Percentiles rank a stretch among this genome's conserved stretches.
These are phyloP conservation scores for Phytophthora multivora DNA, from an alignment of 352 stramenopile species.

Conservation along the genomic window DNA sequence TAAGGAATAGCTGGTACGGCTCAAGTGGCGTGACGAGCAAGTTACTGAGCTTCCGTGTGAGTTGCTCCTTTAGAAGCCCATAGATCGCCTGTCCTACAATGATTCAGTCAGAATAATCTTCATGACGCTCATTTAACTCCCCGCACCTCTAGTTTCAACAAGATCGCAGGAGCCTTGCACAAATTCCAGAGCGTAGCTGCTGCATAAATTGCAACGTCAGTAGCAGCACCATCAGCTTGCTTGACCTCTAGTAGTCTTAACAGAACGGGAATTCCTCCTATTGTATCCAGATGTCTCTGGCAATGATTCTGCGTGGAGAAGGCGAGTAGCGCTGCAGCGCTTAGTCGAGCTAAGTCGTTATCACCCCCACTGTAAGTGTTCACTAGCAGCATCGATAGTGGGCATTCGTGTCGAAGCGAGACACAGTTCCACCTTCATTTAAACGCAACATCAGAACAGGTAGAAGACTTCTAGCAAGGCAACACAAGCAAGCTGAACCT, in stretches of 20 bases:
- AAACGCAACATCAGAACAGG: no score
- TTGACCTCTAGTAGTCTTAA: slow-evolving; percentile 50
- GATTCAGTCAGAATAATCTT: slow-evolving; percentile 1
- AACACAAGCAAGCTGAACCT: slow-evolving; percentile 26
- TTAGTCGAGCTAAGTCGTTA: slow-evolving; percentile 43
- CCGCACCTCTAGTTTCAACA: slow-evolving; percentile 72
- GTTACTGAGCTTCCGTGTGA: slow-evolving; percentile 59
- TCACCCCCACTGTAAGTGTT: slow-evolving; percentile 36
- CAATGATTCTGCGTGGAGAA: slow-evolving; percentile 79
- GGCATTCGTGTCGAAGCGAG: slow-evolving; percentile 73
- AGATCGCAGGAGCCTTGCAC: slow-evolving; percentile 60
- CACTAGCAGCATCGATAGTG: slow-evolving; percentile 56
- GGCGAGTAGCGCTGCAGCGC: slow-evolving; percentile 56
- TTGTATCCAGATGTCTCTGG: slow-evolving; percentile 63
- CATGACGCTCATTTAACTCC: neutral
- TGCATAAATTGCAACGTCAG: slow-evolving; percentile 54
- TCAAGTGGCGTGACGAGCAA: slow-evolving; percentile 56
- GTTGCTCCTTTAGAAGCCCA: slow-evolving; percentile 57
- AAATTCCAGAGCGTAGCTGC: slow-evolving; percentile 73
- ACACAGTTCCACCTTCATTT: slow-evolving; percentile 62
- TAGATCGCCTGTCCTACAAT: slow-evolving; percentile 54
- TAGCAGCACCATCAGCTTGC: slow-evolving; percentile 11
- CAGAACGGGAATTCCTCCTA: slow-evolving; percentile 51
- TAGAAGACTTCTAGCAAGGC: neutral
- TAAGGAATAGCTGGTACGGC: slow-evolving; percentile 48